Evolutionary conservation across 495 filamentous ascomycete genomes (phyloP).

Genomic region (Elaphomyces granulatus): DNA sequence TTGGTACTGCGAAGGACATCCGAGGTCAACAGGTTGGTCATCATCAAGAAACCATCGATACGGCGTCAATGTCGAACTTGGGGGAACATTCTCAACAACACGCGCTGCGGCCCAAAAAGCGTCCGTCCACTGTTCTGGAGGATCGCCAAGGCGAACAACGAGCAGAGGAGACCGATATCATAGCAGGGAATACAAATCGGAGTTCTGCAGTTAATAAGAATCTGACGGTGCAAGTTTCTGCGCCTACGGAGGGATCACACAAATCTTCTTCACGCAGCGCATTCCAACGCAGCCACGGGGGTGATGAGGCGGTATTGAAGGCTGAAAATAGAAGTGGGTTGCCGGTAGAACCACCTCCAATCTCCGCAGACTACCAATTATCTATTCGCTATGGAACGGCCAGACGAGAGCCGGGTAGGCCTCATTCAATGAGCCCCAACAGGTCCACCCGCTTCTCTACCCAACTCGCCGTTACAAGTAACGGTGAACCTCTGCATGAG

Average conservation of each 20-base stretch:
- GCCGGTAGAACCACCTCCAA: slow-evolving; percentile 1
- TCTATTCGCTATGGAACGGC: neutral
- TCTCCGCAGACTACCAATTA: slow-evolving; percentile 5
- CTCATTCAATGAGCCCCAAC: slow-evolving; percentile 43
- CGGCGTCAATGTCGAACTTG: too few species aligned
- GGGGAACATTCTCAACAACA: too few species aligned
- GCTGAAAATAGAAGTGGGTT: slow-evolving; percentile 2
- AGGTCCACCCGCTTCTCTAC: slow-evolving; percentile 63
- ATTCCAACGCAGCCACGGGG: too few species aligned
- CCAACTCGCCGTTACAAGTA: slow-evolving; percentile 36
- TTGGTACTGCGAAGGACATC: too few species aligned
- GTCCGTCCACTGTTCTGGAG: slow-evolving; percentile 49
- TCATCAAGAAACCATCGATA: too few species aligned
- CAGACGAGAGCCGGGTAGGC: slow-evolving; percentile 4
- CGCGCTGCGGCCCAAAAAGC: too few species aligned
- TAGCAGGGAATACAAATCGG: slow-evolving; percentile 2
- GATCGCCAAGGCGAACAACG: slow-evolving; percentile 39
- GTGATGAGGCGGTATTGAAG: neutral
- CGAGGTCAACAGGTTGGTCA: too few species aligned
- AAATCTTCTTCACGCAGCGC: too few species aligned
- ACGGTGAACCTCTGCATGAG: slow-evolving; percentile 44
- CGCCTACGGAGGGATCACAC: too few species aligned
- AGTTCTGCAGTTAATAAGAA: neutral
- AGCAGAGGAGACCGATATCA: slow-evolving; percentile 10
- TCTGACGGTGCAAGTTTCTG: too few species aligned